Conservation (phyloP, 192 early-diverging fungal genomes). For the Linnemannia zychae region DNA sequence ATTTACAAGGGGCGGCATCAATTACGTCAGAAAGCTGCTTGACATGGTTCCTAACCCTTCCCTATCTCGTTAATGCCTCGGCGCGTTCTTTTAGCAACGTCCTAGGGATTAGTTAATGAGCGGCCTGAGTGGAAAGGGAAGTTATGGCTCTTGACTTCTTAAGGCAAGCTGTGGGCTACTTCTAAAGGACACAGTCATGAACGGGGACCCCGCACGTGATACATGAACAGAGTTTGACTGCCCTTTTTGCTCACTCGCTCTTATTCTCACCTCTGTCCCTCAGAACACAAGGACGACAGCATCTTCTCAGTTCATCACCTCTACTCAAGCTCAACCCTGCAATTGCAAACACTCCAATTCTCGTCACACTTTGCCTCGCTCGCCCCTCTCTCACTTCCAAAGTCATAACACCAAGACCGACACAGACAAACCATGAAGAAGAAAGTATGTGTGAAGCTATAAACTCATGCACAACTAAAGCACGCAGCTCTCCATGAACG, state of each 20-base stretch:
- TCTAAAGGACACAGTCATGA: too few relatives aligned
- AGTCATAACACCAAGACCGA: background rate
- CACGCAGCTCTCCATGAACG: background rate
- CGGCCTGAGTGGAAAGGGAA: background rate
- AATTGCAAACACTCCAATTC: background rate
- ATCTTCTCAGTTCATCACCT: background rate
- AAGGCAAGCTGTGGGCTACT: too few relatives aligned
- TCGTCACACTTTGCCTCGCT: background rate
- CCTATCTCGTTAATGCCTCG: background rate
- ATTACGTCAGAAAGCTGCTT: background rate
- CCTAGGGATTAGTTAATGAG: background rate
- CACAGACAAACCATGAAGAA: conserved; percentile 22
- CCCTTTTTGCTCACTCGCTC: too few relatives aligned
- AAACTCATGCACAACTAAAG: background rate
- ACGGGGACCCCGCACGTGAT: too few relatives aligned
- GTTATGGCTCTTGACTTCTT: background rate
- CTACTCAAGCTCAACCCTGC: background rate
- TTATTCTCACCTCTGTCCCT: too few relatives aligned
- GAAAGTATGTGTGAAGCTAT: background rate
- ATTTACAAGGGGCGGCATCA: background rate
- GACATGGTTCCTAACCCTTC: too few relatives aligned
- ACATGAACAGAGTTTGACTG: too few relatives aligned
- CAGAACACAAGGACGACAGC: background rate
- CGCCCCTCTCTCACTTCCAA: background rate
- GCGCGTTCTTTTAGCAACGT: background rate